phyloP scores from a whole-genome alignment of 306 rosid species.

The Parietaria judaica region DNA sequence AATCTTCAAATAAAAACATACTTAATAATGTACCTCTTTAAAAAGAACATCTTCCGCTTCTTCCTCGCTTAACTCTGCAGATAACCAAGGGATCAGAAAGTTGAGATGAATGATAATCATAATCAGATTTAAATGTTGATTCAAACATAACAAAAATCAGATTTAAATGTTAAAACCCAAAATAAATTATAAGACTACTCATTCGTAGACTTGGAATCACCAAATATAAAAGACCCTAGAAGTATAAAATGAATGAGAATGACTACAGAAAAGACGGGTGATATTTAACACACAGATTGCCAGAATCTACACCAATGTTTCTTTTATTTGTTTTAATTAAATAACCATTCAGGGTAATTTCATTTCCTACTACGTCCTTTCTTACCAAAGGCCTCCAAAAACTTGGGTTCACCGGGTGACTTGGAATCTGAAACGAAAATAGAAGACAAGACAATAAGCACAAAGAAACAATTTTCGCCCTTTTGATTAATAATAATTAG shows the following conservation, averaged over 20 bases:
- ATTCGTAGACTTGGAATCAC: too few relatives aligned
- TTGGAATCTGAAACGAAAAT: conserved; percentile 68
- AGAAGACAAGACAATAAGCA: conserved; percentile 6
- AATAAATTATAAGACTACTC: too few relatives aligned
- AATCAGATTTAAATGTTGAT: background rate
- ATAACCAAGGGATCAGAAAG: background rate
- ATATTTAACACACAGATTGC: background rate
- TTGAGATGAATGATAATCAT: background rate
- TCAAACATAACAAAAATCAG: background rate
- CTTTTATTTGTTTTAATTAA: too few relatives aligned
- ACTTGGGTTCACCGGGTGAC: conserved; percentile 66
- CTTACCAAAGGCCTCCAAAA: conserved; percentile 81
- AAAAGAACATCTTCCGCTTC: conserved; percentile 84
- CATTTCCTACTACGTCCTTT: conserved; percentile 11
- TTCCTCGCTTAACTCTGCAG: conserved; percentile 81
- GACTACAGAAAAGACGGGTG: background rate
- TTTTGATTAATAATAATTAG: background rate
- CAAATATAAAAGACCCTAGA: background rate
- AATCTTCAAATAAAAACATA: background rate
- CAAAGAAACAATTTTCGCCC: conserved; percentile 2
- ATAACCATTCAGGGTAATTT: too few relatives aligned
- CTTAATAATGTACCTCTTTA: conserved; percentile 51
- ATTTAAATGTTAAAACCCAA: too few relatives aligned
- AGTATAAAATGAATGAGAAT: conserved; percentile 6
- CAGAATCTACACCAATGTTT: background rate